A percentile compares a stretch with the other conserved stretches of the same genome.
phyloP scores from a whole-genome alignment of 805 yeast species.

The Spathaspora passalidarum region DNA sequence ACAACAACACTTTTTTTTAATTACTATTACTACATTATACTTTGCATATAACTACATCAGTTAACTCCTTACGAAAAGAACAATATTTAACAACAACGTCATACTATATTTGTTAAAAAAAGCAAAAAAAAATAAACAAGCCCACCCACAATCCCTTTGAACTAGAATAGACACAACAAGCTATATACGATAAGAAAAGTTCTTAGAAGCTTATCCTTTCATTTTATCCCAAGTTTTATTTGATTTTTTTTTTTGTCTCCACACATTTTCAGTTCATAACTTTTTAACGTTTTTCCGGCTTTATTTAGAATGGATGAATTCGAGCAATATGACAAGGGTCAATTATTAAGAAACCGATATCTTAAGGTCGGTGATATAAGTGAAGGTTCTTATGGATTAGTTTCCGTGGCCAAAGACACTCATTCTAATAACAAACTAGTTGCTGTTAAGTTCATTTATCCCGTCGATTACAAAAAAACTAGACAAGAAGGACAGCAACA shows the following conservation, averaged over 20 bases:
- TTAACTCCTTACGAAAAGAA: no score
- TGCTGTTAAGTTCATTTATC: constrained; percentile 83
- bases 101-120: no score
- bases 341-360: constrained; percentile 60
- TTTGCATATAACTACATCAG: no score
- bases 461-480: constrained; percentile 41
- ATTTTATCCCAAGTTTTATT: not conserved
- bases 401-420: constrained; percentile 79
- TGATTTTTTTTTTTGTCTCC: not conserved
- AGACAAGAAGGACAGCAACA: constrained; percentile 11
- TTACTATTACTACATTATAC: no score
- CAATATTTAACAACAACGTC: no score
- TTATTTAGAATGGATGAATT: constrained; percentile 33
- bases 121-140: no score
- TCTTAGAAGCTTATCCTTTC: no score
- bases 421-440: constrained; percentile 48
- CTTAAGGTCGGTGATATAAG: constrained; percentile 70
- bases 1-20: no score
- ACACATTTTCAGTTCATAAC: not conserved
- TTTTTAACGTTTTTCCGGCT: not conserved
- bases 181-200: no score
- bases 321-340: constrained; percentile 36
- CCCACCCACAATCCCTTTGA: no score
- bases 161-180: not conserved
- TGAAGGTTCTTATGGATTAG: constrained; percentile 93